Conservation (phyloP, 192 early-diverging fungal genomes). For the Chytriomyces hyalinus region DNA sequence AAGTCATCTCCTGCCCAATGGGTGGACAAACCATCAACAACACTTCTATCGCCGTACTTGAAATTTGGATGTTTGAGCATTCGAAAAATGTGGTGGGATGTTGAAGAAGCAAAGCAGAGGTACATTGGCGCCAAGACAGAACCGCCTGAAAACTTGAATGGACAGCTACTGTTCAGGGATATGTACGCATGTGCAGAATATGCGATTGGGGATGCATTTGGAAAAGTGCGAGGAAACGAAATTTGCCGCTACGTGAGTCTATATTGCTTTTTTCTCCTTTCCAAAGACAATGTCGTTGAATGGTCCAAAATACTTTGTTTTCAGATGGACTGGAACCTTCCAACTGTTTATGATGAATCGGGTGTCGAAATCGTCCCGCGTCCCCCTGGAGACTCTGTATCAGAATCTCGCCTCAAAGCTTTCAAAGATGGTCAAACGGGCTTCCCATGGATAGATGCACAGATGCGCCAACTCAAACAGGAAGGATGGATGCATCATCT, state of each 20-base stretch:
- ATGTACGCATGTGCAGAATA: slow-evolving; percentile 19
- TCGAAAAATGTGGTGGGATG: slow-evolving; percentile 10
- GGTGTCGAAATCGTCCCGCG: neutral
- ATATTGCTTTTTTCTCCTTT: neutral
- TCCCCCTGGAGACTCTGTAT: slow-evolving; percentile 21
- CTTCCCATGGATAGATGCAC: slow-evolving; percentile 48
- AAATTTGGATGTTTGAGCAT: slow-evolving; percentile 33
- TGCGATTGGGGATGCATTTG: slow-evolving; percentile 15
- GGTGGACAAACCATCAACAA: slow-evolving; percentile 33
- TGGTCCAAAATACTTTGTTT: neutral
- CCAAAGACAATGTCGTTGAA: neutral
- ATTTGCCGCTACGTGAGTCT: slow-evolving; percentile 29
- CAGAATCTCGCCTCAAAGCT: slow-evolving; percentile 12
- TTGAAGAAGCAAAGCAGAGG: slow-evolving; percentile 1
- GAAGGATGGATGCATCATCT: slow-evolving; percentile 52
- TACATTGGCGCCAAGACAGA: slow-evolving; percentile 2
- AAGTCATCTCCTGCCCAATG: slow-evolving; percentile 32
- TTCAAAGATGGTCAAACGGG: slow-evolving; percentile 36
- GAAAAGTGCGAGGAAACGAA: slow-evolving; percentile 11
- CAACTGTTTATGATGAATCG: neutral
- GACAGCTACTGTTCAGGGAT: slow-evolving; percentile 16
- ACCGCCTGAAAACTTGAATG: slow-evolving; percentile 6
- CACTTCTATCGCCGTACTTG: slow-evolving; percentile 37
- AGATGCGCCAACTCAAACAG: slow-evolving; percentile 38
- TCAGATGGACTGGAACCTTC: slow-evolving; percentile 35